Evolutionary conservation across 2,329 filamentous ascomycete genomes (phyloP).

Genomic region (Alternaria ventricosa): DNA sequence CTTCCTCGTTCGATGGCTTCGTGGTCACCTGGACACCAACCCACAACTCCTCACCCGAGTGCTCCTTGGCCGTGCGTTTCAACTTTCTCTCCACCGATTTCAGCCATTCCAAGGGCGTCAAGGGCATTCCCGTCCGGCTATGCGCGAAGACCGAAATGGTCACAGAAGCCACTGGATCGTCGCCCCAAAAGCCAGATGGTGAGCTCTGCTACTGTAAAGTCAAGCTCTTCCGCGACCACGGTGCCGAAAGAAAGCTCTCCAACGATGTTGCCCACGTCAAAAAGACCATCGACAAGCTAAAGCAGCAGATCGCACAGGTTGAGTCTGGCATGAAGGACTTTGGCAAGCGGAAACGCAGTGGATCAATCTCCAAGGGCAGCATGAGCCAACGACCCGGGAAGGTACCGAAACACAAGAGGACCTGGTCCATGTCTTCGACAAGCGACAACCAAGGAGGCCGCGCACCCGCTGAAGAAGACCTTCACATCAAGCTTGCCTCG

Average conservation of each 20-base stretch:
- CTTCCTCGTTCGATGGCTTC: slow-evolving; percentile 89
- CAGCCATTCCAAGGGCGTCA: slow-evolving; percentile 97
- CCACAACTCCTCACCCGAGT: slow-evolving; percentile 73
- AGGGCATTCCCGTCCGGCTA: slow-evolving; percentile 91
- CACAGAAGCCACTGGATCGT: slow-evolving; percentile 57
- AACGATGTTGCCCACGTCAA: slow-evolving; percentile 95
- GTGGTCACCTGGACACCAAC: slow-evolving; percentile 83
- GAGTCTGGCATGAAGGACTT: slow-evolving; percentile 66
- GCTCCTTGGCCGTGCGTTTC: slow-evolving; percentile 89
- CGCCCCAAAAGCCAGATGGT: slow-evolving; percentile 52
- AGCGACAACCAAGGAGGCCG: slow-evolving; percentile 53
- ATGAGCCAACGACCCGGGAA: slow-evolving; percentile 73
- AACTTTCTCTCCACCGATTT: slow-evolving; percentile 99
- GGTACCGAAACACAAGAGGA: slow-evolving; percentile 86
- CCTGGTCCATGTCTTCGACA: slow-evolving; percentile 89
- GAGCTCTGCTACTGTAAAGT: slow-evolving; percentile 97
- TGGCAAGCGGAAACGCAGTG: slow-evolving; percentile 67
- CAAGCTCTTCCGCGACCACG: slow-evolving; percentile 95
- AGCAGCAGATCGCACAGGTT: slow-evolving; percentile 85
- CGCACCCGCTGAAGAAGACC: slow-evolving; percentile 67
- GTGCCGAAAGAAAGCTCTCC: slow-evolving; percentile 90
- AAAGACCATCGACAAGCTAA: slow-evolving; percentile 94
- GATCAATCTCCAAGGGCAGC: slow-evolving; percentile 56
- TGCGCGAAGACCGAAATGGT: slow-evolving; percentile 87
- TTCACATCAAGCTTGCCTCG: slow-evolving; percentile 78